A percentile compares a stretch with the other conserved stretches of the same genome.
These are phyloP conservation scores for Epichloe baconii DNA, from an alignment of 2,329 filamentous ascomycete genomes.

Conservation along the genomic window DNA sequence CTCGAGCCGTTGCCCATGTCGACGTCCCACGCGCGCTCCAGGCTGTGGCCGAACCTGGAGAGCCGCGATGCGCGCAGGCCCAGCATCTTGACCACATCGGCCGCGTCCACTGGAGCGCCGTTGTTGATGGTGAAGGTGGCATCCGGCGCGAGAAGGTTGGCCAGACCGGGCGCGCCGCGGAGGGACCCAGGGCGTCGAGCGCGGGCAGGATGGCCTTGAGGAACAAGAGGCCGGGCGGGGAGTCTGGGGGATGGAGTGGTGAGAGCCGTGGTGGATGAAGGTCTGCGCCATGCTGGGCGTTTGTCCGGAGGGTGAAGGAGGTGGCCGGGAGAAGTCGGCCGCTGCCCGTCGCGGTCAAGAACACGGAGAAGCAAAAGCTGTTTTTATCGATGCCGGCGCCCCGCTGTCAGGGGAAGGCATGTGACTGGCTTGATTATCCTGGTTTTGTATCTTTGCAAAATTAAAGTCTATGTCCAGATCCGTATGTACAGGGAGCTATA, in stretches of 20 bases:
- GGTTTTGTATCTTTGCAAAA: too few species aligned
- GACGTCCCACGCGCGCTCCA: not conserved
- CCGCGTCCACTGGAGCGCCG: conserved; percentile 3
- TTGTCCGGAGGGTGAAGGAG: too few species aligned
- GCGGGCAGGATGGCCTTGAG: conserved; percentile 7
- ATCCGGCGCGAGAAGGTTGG: conserved; percentile 3
- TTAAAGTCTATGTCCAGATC: too few species aligned
- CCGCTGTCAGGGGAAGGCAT: too few species aligned
- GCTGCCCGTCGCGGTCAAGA: too few species aligned
- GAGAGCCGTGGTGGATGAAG: not conserved
- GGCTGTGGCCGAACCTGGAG: not conserved
- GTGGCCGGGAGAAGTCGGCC: too few species aligned
- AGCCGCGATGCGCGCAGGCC: not conserved
- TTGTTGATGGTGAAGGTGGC: conserved; percentile 8
- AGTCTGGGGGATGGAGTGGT: not conserved
- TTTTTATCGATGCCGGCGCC: too few species aligned
- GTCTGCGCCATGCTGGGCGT: not conserved
- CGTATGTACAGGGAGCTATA: too few species aligned
- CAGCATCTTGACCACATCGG: conserved; percentile 4
- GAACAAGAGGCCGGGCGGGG: conserved; percentile 8
- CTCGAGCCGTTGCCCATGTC: conserved; percentile 1
- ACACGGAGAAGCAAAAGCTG: too few species aligned
- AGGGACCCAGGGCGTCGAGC: conserved; percentile 7
- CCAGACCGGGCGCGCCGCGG: conserved; percentile 1
- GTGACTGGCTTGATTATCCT: too few species aligned